A percentile compares a stretch with the other conserved stretches of the same genome.
These are phyloP conservation scores for Madurella mycetomatis DNA, from an alignment of 2,329 filamentous ascomycete genomes.

Conservation along the genomic window DNA sequence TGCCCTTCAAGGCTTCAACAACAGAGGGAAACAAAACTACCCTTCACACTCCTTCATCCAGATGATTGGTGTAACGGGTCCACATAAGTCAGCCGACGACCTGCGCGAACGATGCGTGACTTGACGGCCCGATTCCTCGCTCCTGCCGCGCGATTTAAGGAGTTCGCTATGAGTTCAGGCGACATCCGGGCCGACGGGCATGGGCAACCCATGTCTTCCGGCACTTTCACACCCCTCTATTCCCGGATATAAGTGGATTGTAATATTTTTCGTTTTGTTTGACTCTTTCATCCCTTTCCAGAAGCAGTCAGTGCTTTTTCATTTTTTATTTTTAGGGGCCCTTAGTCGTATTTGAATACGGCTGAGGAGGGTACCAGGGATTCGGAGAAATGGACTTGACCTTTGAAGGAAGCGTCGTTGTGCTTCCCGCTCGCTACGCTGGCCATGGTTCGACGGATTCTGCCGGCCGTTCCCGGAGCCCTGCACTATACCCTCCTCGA, in stretches of 20 bases:
- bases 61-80: too few species aligned
- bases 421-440: neutral
- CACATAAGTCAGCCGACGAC: too few species aligned
- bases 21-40: too few species aligned
- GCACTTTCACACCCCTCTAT: neutral
- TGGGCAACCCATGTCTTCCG: neutral
- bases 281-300: neutral
- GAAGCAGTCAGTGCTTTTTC: slow-evolving; percentile 6
- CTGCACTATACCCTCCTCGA: slow-evolving; percentile 18
- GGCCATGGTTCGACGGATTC: slow-evolving; percentile 3
- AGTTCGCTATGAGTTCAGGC: neutral
- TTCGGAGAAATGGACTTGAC: neutral
- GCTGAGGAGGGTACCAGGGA: neutral
- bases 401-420: neutral
- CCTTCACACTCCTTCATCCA: too few species aligned
- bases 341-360: neutral
- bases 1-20: too few species aligned
- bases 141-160: neutral
- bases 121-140: too few species aligned
- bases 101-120: too few species aligned
- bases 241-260: slow-evolving; percentile 5
- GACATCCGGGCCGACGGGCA: neutral
- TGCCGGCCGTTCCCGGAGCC: slow-evolving; percentile 2
- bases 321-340: neutral
- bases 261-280: slow-evolving; percentile 11